Base-by-base conservation (phyloP, 2,329 filamentous ascomycete species). In the Fusarium sulawesiense region DNA sequence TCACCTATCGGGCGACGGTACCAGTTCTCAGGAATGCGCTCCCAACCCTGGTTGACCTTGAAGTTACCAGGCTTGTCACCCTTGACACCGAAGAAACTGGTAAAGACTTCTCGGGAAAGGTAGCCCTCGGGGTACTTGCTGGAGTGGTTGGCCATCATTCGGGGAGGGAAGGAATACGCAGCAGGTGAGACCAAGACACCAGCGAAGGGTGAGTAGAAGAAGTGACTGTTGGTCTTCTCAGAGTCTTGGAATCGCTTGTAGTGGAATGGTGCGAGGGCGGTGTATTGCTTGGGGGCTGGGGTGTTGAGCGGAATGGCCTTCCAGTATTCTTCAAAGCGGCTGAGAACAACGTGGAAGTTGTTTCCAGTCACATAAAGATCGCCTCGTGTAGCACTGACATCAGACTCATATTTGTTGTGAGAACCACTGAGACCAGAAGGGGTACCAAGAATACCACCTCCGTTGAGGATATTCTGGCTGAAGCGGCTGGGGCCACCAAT, bases 331-430 rank as follows among this genome's bases (percentile, higher is more conserved):
- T 60, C 55, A 69, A 87, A 88, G 42, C 83, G 82, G 18, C 79
- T 79, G 70, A 87, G 78, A 66, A 86, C 82, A 72, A 88, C 78
- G 8, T 81, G 82, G 53, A 80, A 83, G 55, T 81, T 81, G 66
- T 88, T 83, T 4, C 83, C 83, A 1, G 82, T 84, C 20, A 79
- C 68, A 68, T 88, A 87, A 0, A 89, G 76, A 64, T 88, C 86
- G 18, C 81, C 81, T 12, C 71, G 80, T 0, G 85, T 86, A 42
- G 82, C 79, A 44, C 84, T 87, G 1, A 78, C 83, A 75, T 88
- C 86, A 2, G 81, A 77, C 76, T 88, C 86, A 68, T 86, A 84
- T 61, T 84, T 84, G 72, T 88, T 87, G 73, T 89, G 87, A 4
- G 83, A 83, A 20, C 83, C 83, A 18, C 79, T 80, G 4, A 88